Evolutionary conservation across 345 rosid genomes (phyloP), one percentile per base, ranked within the genome.

Genomic region (Eutrema japonicum): DNA sequence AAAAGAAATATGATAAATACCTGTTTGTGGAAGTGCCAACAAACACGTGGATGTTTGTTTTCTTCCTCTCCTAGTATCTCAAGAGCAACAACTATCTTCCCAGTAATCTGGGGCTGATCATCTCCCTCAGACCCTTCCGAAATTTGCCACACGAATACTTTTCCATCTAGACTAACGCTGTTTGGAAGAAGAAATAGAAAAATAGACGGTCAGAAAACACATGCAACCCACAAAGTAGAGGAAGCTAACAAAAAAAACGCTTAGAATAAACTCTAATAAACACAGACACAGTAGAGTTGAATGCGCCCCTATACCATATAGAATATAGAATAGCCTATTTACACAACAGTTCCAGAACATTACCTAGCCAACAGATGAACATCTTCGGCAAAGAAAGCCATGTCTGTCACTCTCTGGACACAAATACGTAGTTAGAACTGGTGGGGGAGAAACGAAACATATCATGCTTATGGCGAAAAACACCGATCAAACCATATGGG

Each of bases 351-450:
- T 32, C 35, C 35, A 32, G 35, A 67, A 40, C 45, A 41, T 35
- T 84, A 92, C 97, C 97, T 92, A 65, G 98, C 99, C 79, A 95
- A 79, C 66, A 92, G 86, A 81, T 95, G 91, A 81, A 90, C 97
- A 87, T 92, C 89, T 78, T 88, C 91, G 4, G 93, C 96, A 55
- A 88, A 95, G 84, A 95, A 95, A 54, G 85, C 91, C 98, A 95
- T 92, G 67, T 95, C 99, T 11, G 93, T 82, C 53, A 92, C 89
- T 74, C 88, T 85, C 99, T 95, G 86, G 30, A 56, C 38, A 70
- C 16, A 64, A 47, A 49, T 1, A 38, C 46, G 7, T 37, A 76
- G 70, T 76, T 68, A 75, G 60, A 66, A 54, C 27, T 4, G 10
- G 6, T 4, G 35, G 7, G 60, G 2, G n/a, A 45, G 0, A 43